Evolutionary conservation across 768 basidiomycete genomes (phyloP), one percentile per base, ranked within the genome.

Genomic region (Suillus sp.): DNA sequence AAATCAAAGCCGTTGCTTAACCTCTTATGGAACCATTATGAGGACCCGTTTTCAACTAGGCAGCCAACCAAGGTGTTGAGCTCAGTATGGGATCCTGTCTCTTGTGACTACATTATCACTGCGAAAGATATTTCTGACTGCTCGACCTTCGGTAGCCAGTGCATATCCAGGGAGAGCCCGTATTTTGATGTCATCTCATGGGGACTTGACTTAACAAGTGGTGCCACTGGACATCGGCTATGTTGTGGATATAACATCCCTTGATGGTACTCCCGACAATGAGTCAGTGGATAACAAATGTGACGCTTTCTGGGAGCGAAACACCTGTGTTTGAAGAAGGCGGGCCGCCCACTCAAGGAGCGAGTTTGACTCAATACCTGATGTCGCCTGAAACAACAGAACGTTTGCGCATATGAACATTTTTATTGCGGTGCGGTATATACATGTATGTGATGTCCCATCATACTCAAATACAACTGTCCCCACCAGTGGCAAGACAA

Each of bases 31-130:
- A 34, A 34, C 32, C n/a, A n/a, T n/a, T n/a, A 34, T 34, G 32
- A 34, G 32, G 32, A 5, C 32, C 32, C 6, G 32, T 34, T 34
- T 34, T 34, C 8, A 34, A 34, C 32, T n/a, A n/a, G n/a, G n/a
- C n/a, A n/a, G n/a, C n/a, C 32, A 32, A 32, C 4, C 32, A 34
- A 13, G 37, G 79, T 96, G 10, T 97, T 95, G 77, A 92, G 87
- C 66, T 86, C 86, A 10, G 81, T 90, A 14, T 77, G 76, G 0
- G 69, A 78, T 0, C 83, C 89, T 1, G 77, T 76, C 20, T 88
- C 87, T 16, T 72, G 91, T 62, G 93, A 96, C 72, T 96, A 90
- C 66, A 80, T 93, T 62, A 81, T 97, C 56, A 83, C 87, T 4
- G 69, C 78, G 16, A 75, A 79, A 25, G 94, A 93, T 45, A 64